These are phyloP conservation scores for Aspergillus fructus DNA, from an alignment of 2,329 filamentous ascomycete genomes.

Conservation along the genomic window DNA sequence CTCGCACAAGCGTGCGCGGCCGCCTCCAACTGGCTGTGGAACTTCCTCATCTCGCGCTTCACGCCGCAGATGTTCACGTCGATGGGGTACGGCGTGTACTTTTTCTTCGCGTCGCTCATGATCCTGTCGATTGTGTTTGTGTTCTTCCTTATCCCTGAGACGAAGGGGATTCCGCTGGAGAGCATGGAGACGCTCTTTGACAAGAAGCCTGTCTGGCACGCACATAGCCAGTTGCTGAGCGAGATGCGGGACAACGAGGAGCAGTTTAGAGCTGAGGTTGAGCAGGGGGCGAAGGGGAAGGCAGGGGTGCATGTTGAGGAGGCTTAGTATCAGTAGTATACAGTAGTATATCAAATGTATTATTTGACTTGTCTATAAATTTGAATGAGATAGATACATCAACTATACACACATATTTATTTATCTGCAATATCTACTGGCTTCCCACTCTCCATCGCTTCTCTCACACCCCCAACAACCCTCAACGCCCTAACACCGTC, in stretches of 20 bases:
- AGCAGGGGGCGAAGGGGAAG: constrained; percentile 16
- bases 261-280: constrained; percentile 30
- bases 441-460: constrained; percentile 41
- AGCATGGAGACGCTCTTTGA: constrained; percentile 62
- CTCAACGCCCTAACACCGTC: constrained; percentile 54
- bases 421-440: constrained; percentile 31
- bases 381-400: neutral
- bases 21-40: constrained; percentile 40
- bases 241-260: constrained; percentile 36
- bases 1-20: constrained; percentile 69
- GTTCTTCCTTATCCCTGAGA: constrained; percentile 63
- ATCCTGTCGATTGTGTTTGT: constrained; percentile 57
- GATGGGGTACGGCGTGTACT: constrained; percentile 60
- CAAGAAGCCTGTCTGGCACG: constrained; percentile 34
- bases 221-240: constrained; percentile 33
- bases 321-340: too few relatives aligned
- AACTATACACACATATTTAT: too few relatives aligned
- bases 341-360: too few relatives aligned
- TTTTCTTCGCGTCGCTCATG: constrained; percentile 67
- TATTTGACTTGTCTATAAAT: neutral
- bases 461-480: constrained; percentile 54
- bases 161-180: constrained; percentile 65
- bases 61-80: constrained; percentile 45
- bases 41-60: constrained; percentile 39
- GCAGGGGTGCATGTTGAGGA: neutral